Evolutionary conservation across 805 yeast genomes (phyloP), one percentile per base, ranked within the genome.

Genomic region (Wickerhamomyces hampshirensis): DNA sequence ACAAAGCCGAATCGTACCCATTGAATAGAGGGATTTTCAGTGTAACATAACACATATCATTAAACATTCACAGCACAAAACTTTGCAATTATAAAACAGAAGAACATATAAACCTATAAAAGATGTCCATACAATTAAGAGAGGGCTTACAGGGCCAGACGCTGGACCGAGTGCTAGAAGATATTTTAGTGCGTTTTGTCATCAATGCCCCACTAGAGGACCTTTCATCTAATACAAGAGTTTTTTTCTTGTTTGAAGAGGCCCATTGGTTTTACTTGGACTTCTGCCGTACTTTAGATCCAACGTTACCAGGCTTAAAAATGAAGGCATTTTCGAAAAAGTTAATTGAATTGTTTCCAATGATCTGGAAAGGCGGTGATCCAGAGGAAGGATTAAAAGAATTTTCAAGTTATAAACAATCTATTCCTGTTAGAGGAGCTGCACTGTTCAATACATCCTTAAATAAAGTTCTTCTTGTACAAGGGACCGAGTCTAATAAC

Each of bases 241-340:
- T 89, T 18, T 75, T 88, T 53, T 93, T 93, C 64, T 95, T 89
- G 57, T 80, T 93, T 28, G 99, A 93, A 66, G 98, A 93, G 60
- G 98, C 98, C 2, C 96, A 88, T 49, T 93, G 98, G 98, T 93
- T 84, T 56, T 93, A 89, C 60, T 73, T 83, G 33, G 99, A 93
- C 60, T 89, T 82, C 51, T 69, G 82, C 10, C 72, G 89, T 24
- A 73, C 72, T 24, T 62, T 80, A 50, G 83, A 87, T 56, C 89
- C 93, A 4, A 59, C 69, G 23, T 67, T 91, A 40, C 98, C 97
- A 2, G 56, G 74, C 3, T 63, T 89, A 67, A 83, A 80, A 53
- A 78, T 88, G 75, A 83, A 82, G 56, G 62, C 71, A 7, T 89
- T 93, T 57, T 79, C 89, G 0, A 73, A 80, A 31, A 69, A 68